Evolutionary conservation across 1,284 basidiomycete genomes (phyloP).

Genomic region (Leccinum griseonigrum): DNA sequence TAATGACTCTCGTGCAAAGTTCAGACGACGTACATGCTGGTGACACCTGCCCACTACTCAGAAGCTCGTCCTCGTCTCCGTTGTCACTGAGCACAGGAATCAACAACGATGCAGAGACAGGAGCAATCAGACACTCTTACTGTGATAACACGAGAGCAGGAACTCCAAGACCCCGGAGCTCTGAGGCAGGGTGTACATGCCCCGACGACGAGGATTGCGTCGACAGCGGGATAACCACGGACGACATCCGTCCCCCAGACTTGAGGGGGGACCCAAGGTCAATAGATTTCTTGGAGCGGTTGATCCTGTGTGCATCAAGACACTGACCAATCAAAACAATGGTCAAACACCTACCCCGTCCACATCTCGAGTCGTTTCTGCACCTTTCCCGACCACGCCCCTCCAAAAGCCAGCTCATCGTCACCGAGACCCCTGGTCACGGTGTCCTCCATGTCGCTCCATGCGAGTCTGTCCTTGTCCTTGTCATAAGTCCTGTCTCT

Average conservation of each 20-base stretch:
- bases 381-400: constrained; percentile 58
- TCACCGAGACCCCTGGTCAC: constrained; percentile 24
- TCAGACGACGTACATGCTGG: constrained; percentile 52
- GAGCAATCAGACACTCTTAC: constrained; percentile 16
- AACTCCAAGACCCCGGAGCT: constrained; percentile 26
- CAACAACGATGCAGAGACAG: not conserved
- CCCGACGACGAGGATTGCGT: constrained; percentile 35
- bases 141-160: constrained; percentile 30
- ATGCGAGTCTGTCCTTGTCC: constrained; percentile 22
- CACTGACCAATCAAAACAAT: not conserved
- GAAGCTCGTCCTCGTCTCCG: constrained; percentile 57
- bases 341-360: constrained; percentile 52
- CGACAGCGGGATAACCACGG: constrained; percentile 33
- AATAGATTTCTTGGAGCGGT: constrained; percentile 34
- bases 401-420: constrained; percentile 38
- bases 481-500: constrained; percentile 19
- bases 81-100: constrained; percentile 28
- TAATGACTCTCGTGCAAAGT: constrained; percentile 1
- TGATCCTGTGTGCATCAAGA: constrained; percentile 25
- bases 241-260: constrained; percentile 20
- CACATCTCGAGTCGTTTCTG: constrained; percentile 70
- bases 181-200: constrained; percentile 29
- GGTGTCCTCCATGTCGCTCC: constrained; percentile 36
- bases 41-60: constrained; percentile 73
- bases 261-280: constrained; percentile 28